phyloP scores from a whole-genome alignment of 225 moss, liverwort and hornwort species.

The Pseudisothecium myosuroides region DNA sequence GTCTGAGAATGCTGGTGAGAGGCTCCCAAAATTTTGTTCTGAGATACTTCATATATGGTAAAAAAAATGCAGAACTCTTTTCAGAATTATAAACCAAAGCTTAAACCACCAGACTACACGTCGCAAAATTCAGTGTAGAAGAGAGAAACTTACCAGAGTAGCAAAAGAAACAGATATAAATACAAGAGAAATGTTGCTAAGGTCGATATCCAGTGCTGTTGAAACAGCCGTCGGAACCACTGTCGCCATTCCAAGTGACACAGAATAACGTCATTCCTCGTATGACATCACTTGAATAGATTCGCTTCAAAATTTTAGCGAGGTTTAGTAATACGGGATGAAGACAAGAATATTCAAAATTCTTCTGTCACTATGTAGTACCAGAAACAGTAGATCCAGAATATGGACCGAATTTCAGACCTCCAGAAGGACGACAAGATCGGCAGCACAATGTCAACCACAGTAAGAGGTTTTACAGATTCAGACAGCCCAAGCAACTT shows the following conservation, averaged over 20 bases:
- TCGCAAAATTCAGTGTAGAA: not conserved
- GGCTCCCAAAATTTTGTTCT: not conserved
- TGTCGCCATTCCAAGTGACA: conserved; percentile 30
- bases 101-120: not conserved
- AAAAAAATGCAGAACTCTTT: not conserved
- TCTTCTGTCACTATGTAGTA: not conserved
- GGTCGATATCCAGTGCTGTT: conserved; percentile 91
- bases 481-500: not conserved
- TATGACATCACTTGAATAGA: not conserved
- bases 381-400: not conserved
- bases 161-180: conserved; percentile 85
- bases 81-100: not conserved
- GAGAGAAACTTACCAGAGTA: conserved; percentile 67
- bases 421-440: not conserved
- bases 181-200: conserved; percentile 82
- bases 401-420: not conserved
- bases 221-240: conserved; percentile 90
- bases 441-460: not conserved
- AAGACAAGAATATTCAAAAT: not conserved
- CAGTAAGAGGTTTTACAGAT: not conserved
- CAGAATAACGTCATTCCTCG: not conserved
- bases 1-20: not conserved
- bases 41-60: not conserved
- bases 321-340: not conserved
- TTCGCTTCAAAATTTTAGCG: not conserved